These are phyloP conservation scores for Hebeloma cylindrosporum DNA, from an alignment of 768 basidiomycete genomes.

Conservation along the genomic window DNA sequence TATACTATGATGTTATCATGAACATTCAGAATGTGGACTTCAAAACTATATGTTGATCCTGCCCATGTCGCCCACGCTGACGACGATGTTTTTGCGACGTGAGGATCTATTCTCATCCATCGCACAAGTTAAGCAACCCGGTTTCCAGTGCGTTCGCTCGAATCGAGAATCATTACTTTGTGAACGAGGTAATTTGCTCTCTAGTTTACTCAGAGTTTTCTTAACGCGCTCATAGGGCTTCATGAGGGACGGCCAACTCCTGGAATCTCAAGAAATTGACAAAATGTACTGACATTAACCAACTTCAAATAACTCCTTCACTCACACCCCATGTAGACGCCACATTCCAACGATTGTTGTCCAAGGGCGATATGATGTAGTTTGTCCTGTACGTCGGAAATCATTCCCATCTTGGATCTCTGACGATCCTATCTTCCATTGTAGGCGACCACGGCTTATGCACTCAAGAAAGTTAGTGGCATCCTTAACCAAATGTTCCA, in stretches of 20 bases:
- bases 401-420: neutral
- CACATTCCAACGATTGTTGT: slow-evolving; percentile 83
- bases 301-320: neutral
- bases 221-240: slow-evolving; percentile 58
- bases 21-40: slow-evolving; percentile 88
- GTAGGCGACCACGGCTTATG: slow-evolving; percentile 77
- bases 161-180: slow-evolving; percentile 91
- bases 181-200: slow-evolving; percentile 58
- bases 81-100: slow-evolving; percentile 77
- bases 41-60: slow-evolving; percentile 69
- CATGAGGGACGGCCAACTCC: slow-evolving; percentile 84
- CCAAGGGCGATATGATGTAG: slow-evolving; percentile 87
- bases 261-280: slow-evolving; percentile 81
- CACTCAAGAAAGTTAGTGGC: slow-evolving; percentile 69
- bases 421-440: neutral
- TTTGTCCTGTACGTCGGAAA: slow-evolving; percentile 69
- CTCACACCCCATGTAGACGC: slow-evolving; percentile 47
- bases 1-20: neutral
- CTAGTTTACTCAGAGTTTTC: neutral
- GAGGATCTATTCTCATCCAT: slow-evolving; percentile 18
- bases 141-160: slow-evolving; percentile 71
- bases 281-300: slow-evolving; percentile 62
- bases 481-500: too few species aligned
- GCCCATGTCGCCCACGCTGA: slow-evolving; percentile 67
- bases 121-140: neutral